A percentile compares a stretch with the other conserved stretches of the same genome.
Conservation (phyloP, 352 stramenopile genomes). For the Pelagophyceae sp. region DNA sequence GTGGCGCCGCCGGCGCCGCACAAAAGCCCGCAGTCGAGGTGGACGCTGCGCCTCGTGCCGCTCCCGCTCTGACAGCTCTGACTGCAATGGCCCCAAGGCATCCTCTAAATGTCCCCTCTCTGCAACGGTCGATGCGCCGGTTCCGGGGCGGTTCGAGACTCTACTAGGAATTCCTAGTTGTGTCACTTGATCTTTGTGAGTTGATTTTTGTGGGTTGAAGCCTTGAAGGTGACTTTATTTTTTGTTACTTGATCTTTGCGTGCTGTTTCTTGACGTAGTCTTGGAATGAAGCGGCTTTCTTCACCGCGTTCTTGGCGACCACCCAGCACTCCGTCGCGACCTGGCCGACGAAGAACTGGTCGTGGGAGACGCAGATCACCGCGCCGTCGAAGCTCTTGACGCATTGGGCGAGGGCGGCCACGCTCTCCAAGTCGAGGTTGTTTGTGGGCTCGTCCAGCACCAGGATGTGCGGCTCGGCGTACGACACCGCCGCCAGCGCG, state of each 20-base stretch:
- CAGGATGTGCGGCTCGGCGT: slow-evolving; percentile 30
- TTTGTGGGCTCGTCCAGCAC: slow-evolving; percentile 41
- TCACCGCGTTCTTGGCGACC: slow-evolving; percentile 31
- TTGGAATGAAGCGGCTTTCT: slow-evolving; percentile 33
- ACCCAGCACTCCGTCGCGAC: slow-evolving; percentile 38
- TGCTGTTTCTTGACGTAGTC: slow-evolving; percentile 30
- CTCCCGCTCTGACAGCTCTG: background rate
- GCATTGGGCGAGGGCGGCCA: slow-evolving; percentile 36
- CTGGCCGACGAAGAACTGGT: slow-evolving; percentile 41
- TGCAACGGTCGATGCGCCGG: too few relatives aligned
- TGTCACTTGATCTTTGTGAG: too few relatives aligned
- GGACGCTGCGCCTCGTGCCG: background rate
- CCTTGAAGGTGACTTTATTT: background rate
- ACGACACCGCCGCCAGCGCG: slow-evolving; percentile 33
- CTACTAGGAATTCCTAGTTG: too few relatives aligned
- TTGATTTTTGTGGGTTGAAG: too few relatives aligned
- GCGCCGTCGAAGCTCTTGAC: slow-evolving; percentile 33
- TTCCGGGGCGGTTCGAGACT: too few relatives aligned
- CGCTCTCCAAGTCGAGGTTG: slow-evolving; percentile 38
- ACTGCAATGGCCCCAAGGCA: too few relatives aligned
- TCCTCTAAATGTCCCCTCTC: too few relatives aligned
- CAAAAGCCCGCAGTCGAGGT: background rate
- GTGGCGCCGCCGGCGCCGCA: too few relatives aligned
- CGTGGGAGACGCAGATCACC: slow-evolving; percentile 44
- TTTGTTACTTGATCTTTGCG: background rate